A percentile compares a stretch with the other conserved stretches of the same genome.
Evolutionary conservation across 352 stramenopile species (phyloP).

Genomic region (Pythium guiyangense): DNA sequence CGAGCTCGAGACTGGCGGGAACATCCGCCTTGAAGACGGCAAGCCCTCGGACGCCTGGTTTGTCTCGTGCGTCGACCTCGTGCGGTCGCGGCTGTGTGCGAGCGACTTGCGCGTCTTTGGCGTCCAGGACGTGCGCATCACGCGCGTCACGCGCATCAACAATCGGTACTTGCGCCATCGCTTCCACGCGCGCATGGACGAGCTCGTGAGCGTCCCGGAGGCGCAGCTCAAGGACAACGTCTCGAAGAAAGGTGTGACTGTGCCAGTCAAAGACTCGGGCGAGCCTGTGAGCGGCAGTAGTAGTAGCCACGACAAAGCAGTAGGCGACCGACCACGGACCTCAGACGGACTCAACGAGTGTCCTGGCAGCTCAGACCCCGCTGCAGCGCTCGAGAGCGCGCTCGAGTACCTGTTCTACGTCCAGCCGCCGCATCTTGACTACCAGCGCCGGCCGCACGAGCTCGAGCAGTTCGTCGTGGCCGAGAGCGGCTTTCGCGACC

Average conservation of each 20-base stretch:
- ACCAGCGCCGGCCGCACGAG: constrained; percentile 23
- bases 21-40: constrained; percentile 89
- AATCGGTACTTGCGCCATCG: constrained; percentile 87
- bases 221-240: constrained; percentile 73
- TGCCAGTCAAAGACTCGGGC: constrained; percentile 27
- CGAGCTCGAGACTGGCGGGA: constrained; percentile 89
- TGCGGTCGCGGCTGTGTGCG: constrained; percentile 66
- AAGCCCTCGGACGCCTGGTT: constrained; percentile 82
- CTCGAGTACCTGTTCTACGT: constrained; percentile 85
- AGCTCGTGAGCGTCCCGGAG: constrained; percentile 55
- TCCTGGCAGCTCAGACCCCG: no score
- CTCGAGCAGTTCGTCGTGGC: constrained; percentile 57
- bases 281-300: constrained; percentile 2
- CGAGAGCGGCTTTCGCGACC: constrained; percentile 66
- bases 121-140: constrained; percentile 64
- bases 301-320: neutral
- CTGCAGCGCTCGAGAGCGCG: constrained; percentile 40
- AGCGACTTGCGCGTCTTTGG: constrained; percentile 50
- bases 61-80: constrained; percentile 73
- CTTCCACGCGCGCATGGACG: constrained; percentile 81
- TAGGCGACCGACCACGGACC: neutral
- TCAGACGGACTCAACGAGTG: no score
- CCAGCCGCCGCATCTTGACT: constrained; percentile 42
- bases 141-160: constrained; percentile 84
- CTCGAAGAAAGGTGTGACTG: constrained; percentile 71